Evolutionary conservation across 2,329 filamentous ascomycete genomes (phyloP).

Genomic region (Zymoseptoria crescenta): DNA sequence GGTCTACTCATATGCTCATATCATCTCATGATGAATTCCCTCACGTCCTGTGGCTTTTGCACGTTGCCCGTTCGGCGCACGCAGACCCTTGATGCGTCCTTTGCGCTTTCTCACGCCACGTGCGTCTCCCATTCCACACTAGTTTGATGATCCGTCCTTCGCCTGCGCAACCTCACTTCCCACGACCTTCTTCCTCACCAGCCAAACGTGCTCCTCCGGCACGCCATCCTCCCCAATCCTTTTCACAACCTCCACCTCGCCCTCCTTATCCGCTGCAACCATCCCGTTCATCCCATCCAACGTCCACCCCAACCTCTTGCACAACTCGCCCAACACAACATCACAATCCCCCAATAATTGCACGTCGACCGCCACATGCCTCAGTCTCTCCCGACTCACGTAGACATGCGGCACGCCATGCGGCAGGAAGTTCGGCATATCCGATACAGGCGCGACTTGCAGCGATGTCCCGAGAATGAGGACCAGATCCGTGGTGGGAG

Average conservation of each 20-base stretch:
- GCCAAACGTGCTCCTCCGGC: neutral
- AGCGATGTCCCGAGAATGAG: conserved; percentile 94
- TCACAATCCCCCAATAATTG: conserved; percentile 95
- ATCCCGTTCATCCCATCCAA: conserved; percentile 26
- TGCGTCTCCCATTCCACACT: neutral
- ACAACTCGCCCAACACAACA: conserved; percentile 78
- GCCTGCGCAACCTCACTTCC: neutral
- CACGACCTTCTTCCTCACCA: neutral
- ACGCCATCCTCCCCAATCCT: neutral
- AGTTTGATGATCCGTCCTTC: neutral
- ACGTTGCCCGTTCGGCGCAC: neutral
- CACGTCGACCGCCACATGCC: conserved; percentile 91
- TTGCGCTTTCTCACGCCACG: neutral
- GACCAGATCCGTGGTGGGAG: conserved; percentile 73
- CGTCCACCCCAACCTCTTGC: conserved; percentile 71
- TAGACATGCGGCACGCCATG: conserved; percentile 29
- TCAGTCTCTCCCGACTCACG: conserved; percentile 53
- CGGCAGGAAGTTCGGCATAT: conserved; percentile 49
- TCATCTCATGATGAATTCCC: neutral
- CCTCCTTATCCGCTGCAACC: neutral
- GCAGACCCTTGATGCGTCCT: too few relatives aligned
- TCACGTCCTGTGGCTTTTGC: neutral
- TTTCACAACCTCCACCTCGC: neutral
- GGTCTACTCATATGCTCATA: neutral
- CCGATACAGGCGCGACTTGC: conserved; percentile 90